Evolutionary conservation across 2,329 filamentous ascomycete species (phyloP).

Genomic region (Cladophialophora bantiana): DNA sequence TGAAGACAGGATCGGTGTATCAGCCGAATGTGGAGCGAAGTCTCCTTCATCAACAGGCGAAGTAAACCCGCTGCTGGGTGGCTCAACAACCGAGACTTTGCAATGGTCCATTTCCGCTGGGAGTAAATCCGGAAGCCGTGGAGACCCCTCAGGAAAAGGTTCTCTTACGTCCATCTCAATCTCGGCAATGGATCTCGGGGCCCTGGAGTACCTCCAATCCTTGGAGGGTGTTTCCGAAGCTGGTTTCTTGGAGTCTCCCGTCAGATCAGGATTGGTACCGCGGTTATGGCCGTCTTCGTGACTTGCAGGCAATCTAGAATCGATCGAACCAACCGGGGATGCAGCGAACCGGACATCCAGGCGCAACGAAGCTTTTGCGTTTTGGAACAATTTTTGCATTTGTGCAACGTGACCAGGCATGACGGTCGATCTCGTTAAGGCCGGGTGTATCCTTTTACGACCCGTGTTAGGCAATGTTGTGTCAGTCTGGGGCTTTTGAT

Average conservation of each 20-base stretch:
- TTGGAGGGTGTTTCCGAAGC: slow-evolving; percentile 20
- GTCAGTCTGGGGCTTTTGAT: slow-evolving; percentile 7
- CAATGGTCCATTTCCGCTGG: slow-evolving; percentile 14
- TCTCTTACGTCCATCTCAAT: slow-evolving; percentile 40
- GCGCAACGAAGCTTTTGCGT: slow-evolving; percentile 38
- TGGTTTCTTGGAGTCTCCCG: neutral
- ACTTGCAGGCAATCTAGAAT: slow-evolving; percentile 35
- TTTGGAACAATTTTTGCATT: slow-evolving; percentile 39
- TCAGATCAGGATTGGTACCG: neutral
- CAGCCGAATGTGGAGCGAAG: slow-evolving; percentile 1
- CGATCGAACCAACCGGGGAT: slow-evolving; percentile 40
- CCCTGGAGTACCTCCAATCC: slow-evolving; percentile 41
- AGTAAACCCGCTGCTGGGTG: slow-evolving; percentile 40
- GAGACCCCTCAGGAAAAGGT: slow-evolving; percentile 38
- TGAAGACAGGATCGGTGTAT: slow-evolving; percentile 2
- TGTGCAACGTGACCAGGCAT: slow-evolving; percentile 39
- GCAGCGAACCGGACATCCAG: slow-evolving; percentile 39
- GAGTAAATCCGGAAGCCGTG: slow-evolving; percentile 34
- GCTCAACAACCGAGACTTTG: slow-evolving; percentile 28
- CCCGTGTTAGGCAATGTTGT: slow-evolving; percentile 26
- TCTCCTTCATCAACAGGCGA: slow-evolving; percentile 28
- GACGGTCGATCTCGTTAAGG: slow-evolving; percentile 27
- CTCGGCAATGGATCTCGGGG: slow-evolving; percentile 34
- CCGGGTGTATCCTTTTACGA: slow-evolving; percentile 26
- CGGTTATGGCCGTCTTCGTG: slow-evolving; percentile 5